A percentile compares a stretch with the other conserved stretches of the same genome.
Evolutionary conservation across 371 early-diverging fungal species (phyloP).

Genomic region (Lichtheimia hyalospora): DNA sequence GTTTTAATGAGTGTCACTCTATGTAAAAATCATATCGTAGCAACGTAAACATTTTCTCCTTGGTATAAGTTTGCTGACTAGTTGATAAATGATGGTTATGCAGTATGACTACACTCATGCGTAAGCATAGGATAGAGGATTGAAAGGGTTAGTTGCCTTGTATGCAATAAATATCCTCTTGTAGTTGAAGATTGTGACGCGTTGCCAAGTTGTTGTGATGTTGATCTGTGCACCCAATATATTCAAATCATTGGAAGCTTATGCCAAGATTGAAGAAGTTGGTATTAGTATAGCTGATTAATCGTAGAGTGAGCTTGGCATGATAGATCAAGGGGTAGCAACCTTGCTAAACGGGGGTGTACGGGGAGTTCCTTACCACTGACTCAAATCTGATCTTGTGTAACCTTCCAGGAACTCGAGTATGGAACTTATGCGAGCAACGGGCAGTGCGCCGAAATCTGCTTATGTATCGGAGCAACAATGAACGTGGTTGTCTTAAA

Average conservation of each 20-base stretch:
- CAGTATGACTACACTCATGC: no score
- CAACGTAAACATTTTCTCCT: no score
- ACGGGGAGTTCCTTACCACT: neutral
- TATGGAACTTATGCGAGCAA: neutral
- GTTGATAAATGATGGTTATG: no score
- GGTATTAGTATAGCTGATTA: neutral
- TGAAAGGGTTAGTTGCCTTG: no score
- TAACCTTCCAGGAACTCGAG: neutral
- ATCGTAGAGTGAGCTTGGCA: neutral
- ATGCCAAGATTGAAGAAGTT: neutral
- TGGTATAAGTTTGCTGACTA: no score
- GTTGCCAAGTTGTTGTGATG: no score
- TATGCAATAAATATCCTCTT: no score
- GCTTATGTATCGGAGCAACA: neutral
- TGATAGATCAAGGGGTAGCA: neutral
- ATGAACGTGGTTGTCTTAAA: neutral
- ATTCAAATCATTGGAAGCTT: neutral
- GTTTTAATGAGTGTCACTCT: no score
- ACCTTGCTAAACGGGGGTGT: neutral
- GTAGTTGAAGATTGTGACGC: no score
- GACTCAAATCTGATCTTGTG: conserved; percentile 2
- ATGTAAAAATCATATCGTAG: no score
- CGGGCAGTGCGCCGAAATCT: neutral
- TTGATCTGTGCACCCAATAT: no score
- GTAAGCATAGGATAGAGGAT: no score